phyloP scores from a whole-genome alignment of 108 stramenopile genomes.

The Nitzschia putrida region DNA sequence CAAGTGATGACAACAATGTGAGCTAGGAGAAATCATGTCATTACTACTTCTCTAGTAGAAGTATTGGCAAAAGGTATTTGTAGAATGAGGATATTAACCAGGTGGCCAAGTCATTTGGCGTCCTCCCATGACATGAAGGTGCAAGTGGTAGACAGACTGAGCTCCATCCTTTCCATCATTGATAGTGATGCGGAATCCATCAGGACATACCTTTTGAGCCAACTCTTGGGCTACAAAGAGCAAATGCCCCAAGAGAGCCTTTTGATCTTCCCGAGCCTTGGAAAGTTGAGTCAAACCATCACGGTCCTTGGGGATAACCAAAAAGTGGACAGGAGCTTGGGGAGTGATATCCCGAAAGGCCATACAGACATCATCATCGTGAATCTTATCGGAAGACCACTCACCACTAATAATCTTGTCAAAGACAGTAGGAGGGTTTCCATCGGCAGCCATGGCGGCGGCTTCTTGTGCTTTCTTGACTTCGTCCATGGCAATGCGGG shows the following conservation, averaged over 20 bases:
- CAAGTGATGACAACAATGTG: too few species aligned
- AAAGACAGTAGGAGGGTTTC: slow-evolving; percentile 82
- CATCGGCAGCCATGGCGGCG: slow-evolving; percentile 60
- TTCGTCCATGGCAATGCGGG: slow-evolving; percentile 23
- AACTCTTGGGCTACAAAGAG: slow-evolving; percentile 87
- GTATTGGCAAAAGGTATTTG: too few species aligned
- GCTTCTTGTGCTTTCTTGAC: slow-evolving; percentile 64
- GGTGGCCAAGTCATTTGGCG: slow-evolving; percentile 93
- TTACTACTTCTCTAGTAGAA: too few species aligned
- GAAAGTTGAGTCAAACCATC: slow-evolving; percentile 90
- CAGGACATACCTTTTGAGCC: slow-evolving; percentile 84
- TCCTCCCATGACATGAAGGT: slow-evolving; percentile 91
- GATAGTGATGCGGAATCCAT: slow-evolving; percentile 92
- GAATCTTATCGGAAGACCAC: slow-evolving; percentile 81
- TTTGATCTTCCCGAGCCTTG: slow-evolving; percentile 89
- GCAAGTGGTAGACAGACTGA: slow-evolving; percentile 93
- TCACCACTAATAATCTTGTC: slow-evolving; percentile 91
- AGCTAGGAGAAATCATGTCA: too few species aligned
- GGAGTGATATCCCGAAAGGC: slow-evolving; percentile 96
- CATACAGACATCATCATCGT: slow-evolving; percentile 90
- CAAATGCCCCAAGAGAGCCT: slow-evolving; percentile 93
- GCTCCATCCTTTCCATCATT: slow-evolving; percentile 93
- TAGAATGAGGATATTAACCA: slow-evolving; percentile 44
- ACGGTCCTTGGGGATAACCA: slow-evolving; percentile 96
- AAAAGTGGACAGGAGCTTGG: slow-evolving; percentile 90